A percentile compares a stretch with the other conserved stretches of the same genome.
Conservation (phyloP, 2,329 filamentous ascomycete genomes). For the Alternaria metachromatica region DNA sequence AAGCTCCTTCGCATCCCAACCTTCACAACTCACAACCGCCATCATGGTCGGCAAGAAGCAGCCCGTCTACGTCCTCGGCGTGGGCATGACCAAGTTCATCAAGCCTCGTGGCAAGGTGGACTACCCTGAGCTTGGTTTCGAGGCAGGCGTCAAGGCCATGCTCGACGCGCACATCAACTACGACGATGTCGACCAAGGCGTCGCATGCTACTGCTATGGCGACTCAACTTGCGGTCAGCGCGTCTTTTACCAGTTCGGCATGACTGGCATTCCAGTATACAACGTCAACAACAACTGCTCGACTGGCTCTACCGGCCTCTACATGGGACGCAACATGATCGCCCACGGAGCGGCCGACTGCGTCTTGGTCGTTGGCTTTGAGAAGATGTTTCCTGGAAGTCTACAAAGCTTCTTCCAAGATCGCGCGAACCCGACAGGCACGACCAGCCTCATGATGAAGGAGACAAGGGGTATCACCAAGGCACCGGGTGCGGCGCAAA, state of each 20-base stretch:
- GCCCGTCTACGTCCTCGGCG: slow-evolving; percentile 86
- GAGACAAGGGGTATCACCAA: slow-evolving; percentile 81
- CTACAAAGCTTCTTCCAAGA: slow-evolving; percentile 86
- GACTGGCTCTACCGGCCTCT: slow-evolving; percentile 89
- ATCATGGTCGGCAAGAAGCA: slow-evolving; percentile 60
- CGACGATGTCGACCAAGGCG: slow-evolving; percentile 91
- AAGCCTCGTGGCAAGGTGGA: slow-evolving; percentile 93
- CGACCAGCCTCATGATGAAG: slow-evolving; percentile 78
- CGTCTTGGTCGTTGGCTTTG: slow-evolving; percentile 90
- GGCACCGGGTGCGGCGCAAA: slow-evolving; percentile 84
- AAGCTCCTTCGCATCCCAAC: not conserved
- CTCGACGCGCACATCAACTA: slow-evolving; percentile 87
- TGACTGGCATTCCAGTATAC: slow-evolving; percentile 95
- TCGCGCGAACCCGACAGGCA: slow-evolving; percentile 78
- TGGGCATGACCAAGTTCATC: slow-evolving; percentile 99
- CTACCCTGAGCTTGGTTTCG: slow-evolving; percentile 93
- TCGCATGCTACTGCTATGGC: slow-evolving; percentile 98
- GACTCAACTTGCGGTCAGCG: slow-evolving; percentile 94
- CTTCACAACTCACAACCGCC: slow-evolving; percentile 18
- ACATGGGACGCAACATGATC: slow-evolving; percentile 82
- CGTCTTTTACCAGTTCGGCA: slow-evolving; percentile 98
- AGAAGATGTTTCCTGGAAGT: slow-evolving; percentile 97
- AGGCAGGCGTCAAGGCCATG: slow-evolving; percentile 88
- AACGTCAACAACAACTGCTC: slow-evolving; percentile 99
- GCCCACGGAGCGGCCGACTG: slow-evolving; percentile 83